Percentiles rank a stretch among this genome's conserved stretches.
These are phyloP conservation scores for Nicotiana tomentosiformis DNA, from an alignment of 257 asterid genomes.

Conservation along the genomic window DNA sequence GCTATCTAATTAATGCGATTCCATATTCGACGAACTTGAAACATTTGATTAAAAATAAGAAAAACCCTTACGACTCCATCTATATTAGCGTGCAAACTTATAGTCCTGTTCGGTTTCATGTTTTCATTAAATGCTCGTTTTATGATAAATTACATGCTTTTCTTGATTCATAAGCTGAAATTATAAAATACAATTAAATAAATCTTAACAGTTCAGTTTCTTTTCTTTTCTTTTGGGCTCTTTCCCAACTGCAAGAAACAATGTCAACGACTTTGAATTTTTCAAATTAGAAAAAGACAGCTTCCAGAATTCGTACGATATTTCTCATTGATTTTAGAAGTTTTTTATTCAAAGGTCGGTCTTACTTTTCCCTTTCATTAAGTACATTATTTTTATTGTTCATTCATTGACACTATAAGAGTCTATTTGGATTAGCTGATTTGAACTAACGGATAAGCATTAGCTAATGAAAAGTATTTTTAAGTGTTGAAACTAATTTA, in stretches of 20 bases:
- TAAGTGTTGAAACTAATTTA: too few species aligned
- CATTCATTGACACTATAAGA: not conserved
- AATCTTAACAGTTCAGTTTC: not conserved
- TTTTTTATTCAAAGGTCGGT: not conserved
- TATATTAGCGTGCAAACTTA: too few species aligned
- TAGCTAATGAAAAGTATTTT: too few species aligned
- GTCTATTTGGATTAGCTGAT: too few species aligned
- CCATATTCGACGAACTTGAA: accelerated
- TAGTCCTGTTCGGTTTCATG: too few species aligned
- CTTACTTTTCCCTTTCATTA: not conserved
- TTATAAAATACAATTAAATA: too few species aligned
- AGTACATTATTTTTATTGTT: not conserved
- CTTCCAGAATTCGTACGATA: not conserved
- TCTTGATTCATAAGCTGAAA: too few species aligned
- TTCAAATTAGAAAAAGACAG: not conserved
- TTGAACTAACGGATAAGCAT: too few species aligned
- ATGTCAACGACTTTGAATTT: not conserved
- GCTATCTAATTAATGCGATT: accelerated
- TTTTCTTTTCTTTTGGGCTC: not conserved
- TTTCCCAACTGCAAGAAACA: not conserved
- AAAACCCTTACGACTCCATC: too few species aligned
- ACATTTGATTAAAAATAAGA: too few species aligned
- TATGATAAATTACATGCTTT: too few species aligned
- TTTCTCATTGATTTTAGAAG: not conserved
- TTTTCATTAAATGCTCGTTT: too few species aligned